These are phyloP conservation scores for Apium graveolens DNA, from an alignment of 129 eudicot species.

Conservation along the genomic window DNA sequence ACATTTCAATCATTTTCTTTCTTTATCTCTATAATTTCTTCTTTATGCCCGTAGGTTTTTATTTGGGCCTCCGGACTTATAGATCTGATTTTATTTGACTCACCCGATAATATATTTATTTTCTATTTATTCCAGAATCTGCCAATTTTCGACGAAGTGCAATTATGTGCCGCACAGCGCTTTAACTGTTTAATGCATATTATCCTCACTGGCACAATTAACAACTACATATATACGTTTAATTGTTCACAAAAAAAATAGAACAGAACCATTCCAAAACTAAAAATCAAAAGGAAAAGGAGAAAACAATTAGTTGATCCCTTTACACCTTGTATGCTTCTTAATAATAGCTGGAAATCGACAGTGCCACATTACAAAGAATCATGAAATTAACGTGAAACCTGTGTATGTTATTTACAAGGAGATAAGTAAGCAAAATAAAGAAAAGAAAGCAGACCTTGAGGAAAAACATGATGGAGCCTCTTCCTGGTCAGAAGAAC, in stretches of 20 bases:
- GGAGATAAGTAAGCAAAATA: slow-evolving; percentile 1
- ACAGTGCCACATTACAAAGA: neutral
- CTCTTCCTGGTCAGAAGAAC: slow-evolving; percentile 19
- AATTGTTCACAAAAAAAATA: neutral
- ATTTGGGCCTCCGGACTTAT: neutral
- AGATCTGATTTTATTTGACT: neutral
- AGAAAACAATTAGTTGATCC: neutral
- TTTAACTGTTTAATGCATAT: neutral
- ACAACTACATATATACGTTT: neutral
- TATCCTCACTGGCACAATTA: neutral
- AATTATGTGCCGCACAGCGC: neutral
- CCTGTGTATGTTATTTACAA: neutral
- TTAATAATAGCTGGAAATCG: neutral
- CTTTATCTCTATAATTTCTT: neutral
- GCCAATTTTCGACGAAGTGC: neutral
- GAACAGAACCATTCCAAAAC: neutral
- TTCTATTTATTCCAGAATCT: neutral
- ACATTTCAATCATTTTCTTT: neutral
- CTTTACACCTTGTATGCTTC: neutral
- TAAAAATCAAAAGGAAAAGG: neutral
- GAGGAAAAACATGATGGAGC: slow-evolving; percentile 15
- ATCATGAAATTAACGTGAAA: neutral
- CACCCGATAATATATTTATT: neutral
- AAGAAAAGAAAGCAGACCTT: slow-evolving; percentile 28
- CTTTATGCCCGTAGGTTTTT: neutral